Conservation (phyloP, 208 protist species). For the Trypanosoma brucei region DNA sequence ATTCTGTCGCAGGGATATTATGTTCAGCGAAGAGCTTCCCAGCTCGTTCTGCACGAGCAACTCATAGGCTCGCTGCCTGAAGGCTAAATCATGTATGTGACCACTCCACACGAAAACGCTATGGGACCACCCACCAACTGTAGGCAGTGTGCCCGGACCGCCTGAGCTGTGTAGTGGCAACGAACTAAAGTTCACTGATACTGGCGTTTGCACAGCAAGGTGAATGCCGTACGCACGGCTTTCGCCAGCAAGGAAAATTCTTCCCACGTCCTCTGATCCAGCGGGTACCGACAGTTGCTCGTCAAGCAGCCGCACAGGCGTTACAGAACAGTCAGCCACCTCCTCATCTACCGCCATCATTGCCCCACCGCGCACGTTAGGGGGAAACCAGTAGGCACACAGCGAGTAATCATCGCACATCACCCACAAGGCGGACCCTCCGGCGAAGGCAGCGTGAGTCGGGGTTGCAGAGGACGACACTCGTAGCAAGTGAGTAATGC, state of each 20-base stretch:
- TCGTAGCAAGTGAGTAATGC: constrained; percentile 3
- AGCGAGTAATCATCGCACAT: constrained; percentile 48
- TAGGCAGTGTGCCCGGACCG: constrained; percentile 4
- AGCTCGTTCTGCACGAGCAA: constrained; percentile 45
- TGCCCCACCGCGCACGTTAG: not conserved
- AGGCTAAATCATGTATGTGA: constrained; percentile 17
- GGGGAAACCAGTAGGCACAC: constrained; percentile 24
- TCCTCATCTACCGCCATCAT: not conserved
- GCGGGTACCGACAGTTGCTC: constrained; percentile 9
- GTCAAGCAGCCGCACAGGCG: constrained; percentile 8
- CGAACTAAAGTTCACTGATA: constrained; percentile 9
- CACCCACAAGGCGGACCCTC: constrained; percentile 44
- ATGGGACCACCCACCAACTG: constrained; percentile 8
- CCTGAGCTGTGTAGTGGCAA: not conserved
- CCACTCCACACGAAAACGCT: constrained; percentile 22
- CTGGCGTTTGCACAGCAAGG: constrained; percentile 16
- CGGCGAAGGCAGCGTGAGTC: constrained; percentile 17
- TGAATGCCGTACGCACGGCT: constrained; percentile 19
- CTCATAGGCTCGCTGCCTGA: constrained; percentile 33
- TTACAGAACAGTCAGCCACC: not conserved
- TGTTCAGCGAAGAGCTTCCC: constrained; percentile 42
- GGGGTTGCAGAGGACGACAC: constrained; percentile 18
- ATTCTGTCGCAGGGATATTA: constrained; percentile 39
- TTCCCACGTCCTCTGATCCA: not conserved
- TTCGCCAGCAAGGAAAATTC: constrained; percentile 16